Conservation (phyloP, 139 green algal species). For the Chlorella vulgaris region DNA sequence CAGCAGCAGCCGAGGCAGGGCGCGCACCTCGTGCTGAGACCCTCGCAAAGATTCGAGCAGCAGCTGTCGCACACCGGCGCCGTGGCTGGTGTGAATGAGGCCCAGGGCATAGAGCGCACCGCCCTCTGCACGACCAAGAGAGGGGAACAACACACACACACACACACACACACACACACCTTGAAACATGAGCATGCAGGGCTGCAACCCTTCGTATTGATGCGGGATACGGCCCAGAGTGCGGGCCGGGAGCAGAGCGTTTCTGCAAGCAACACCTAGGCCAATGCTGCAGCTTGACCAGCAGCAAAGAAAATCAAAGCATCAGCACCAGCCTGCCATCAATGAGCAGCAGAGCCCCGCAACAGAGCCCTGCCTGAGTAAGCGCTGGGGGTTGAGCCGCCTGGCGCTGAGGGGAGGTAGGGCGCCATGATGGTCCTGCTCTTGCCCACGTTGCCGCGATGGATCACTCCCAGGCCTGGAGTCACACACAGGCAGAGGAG, state of each 20-base stretch:
- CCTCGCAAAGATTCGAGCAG: slow-evolving; percentile 85
- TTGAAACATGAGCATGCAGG: too few species aligned
- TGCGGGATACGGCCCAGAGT: too few species aligned
- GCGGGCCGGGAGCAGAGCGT: too few species aligned
- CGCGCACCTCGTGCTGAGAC: slow-evolving; percentile 76
- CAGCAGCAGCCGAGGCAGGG: too few species aligned
- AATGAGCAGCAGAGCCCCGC: background rate
- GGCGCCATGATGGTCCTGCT: slow-evolving; percentile 85
- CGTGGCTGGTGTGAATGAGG: slow-evolving; percentile 95
- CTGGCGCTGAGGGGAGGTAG: slow-evolving; percentile 85
- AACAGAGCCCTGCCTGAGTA: slow-evolving; percentile 48
- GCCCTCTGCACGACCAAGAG: slow-evolving; percentile 67
- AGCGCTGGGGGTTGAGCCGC: slow-evolving; percentile 57
- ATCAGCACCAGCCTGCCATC: background rate
- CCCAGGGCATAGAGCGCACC: slow-evolving; percentile 97
- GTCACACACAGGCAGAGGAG: background rate
- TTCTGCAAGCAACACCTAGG: too few species aligned
- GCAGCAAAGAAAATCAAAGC: background rate
- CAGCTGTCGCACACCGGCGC: slow-evolving; percentile 78
- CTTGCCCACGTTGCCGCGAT: slow-evolving; percentile 89
- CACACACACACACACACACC: too few species aligned
- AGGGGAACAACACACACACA: background rate
- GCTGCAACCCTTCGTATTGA: too few species aligned
- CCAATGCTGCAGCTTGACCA: background rate
- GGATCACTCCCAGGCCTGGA: slow-evolving; percentile 93